A percentile compares a stretch with the other conserved stretches of the same genome.
These are phyloP conservation scores for Dendrocalamus latiflorus DNA, from an alignment of 202 grass and related monocot species.

Conservation along the genomic window DNA sequence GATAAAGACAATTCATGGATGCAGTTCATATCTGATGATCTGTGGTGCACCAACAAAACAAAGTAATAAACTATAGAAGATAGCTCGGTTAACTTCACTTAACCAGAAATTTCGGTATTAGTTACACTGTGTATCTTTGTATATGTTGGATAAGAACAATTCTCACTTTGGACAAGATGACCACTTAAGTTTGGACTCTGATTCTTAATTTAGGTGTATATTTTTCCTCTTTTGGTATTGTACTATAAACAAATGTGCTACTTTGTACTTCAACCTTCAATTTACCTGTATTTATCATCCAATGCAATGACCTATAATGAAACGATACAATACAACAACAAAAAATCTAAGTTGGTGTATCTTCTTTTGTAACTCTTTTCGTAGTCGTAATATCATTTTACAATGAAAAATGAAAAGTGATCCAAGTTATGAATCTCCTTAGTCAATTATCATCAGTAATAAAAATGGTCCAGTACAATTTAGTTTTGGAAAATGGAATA, in stretches of 20 bases:
- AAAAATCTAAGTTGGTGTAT: not conserved
- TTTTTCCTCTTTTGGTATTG: constrained; percentile 10
- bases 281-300: constrained; percentile 23
- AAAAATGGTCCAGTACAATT: not conserved
- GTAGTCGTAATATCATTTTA: not conserved
- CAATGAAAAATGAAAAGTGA: not conserved
- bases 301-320: constrained; percentile 13
- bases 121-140: constrained; percentile 23
- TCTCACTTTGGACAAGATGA: constrained; percentile 29
- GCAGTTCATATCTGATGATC: constrained; percentile 87
- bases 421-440: not conserved
- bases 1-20: constrained; percentile 96
- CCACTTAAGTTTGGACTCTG: constrained; percentile 33
- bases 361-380: not conserved
- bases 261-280: constrained; percentile 10
- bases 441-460: not conserved
- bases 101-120: constrained; percentile 27
- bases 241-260: constrained; percentile 23
- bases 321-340: not conserved
- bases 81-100: constrained; percentile 25
- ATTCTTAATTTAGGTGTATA: constrained; percentile 38
- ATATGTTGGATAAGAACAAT: constrained; percentile 30
- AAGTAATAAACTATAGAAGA: constrained; percentile 31
- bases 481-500: not conserved
- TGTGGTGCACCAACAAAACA: constrained; percentile 54